A percentile compares a stretch with the other conserved stretches of the same genome.
These are phyloP conservation scores for Chlamydomonas incerta DNA, from an alignment of 139 green algal genomes.

Conservation along the genomic window DNA sequence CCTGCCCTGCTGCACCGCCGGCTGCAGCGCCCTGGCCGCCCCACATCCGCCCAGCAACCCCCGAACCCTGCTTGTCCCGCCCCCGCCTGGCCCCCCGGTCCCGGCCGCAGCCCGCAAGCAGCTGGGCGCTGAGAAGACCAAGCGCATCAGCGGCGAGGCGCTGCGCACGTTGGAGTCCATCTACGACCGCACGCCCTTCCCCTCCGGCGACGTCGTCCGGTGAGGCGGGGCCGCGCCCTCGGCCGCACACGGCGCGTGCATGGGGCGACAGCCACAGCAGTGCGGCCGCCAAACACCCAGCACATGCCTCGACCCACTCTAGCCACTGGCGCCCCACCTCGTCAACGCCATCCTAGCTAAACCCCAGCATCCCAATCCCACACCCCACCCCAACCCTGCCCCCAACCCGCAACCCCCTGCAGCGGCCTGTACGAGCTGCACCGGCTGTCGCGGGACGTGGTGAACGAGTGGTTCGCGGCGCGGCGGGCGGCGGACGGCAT, in stretches of 20 bases:
- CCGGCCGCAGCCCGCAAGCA: slow-evolving; percentile 53
- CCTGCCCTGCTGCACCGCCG: too few species aligned
- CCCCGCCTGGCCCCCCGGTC: too few species aligned
- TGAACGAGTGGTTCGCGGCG: slow-evolving; percentile 45
- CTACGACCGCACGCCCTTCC: slow-evolving; percentile 58
- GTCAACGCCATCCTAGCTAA: background rate
- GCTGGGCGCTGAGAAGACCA: slow-evolving; percentile 32
- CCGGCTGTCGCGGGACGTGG: slow-evolving; percentile 39
- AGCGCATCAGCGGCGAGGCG: slow-evolving; percentile 47
- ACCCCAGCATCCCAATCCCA: background rate
- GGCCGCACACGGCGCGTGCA: too few species aligned
- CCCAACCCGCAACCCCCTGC: background rate
- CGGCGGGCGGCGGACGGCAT: slow-evolving; percentile 53
- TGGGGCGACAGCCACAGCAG: too few species aligned
- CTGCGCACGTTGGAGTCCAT: slow-evolving; percentile 58
- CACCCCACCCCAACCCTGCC: background rate
- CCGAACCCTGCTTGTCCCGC: background rate
- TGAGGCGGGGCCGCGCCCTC: slow-evolving; percentile 1
- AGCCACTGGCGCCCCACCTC: background rate
- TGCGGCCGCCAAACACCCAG: too few species aligned
- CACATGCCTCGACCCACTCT: too few species aligned
- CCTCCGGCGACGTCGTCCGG: slow-evolving; percentile 49
- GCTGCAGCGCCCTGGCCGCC: too few species aligned
- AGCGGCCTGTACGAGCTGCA: slow-evolving; percentile 63
- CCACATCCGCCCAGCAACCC: background rate